These are phyloP conservation scores for Candida yuanshanica DNA, from an alignment of 805 yeast species.

Conservation along the genomic window DNA sequence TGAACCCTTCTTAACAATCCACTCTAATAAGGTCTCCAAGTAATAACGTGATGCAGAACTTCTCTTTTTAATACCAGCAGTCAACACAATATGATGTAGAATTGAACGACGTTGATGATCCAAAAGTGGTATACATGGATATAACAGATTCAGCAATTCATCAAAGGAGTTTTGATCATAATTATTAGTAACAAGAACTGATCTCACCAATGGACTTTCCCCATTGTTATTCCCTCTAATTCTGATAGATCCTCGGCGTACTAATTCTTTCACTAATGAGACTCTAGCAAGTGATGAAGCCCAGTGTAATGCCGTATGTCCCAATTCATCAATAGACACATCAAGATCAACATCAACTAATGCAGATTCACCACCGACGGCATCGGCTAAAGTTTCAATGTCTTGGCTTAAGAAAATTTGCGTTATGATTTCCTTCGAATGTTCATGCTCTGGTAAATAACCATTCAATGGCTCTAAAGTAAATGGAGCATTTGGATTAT, in stretches of 20 bases:
- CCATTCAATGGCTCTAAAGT: conserved; percentile 41
- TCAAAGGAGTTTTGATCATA: conserved; percentile 74
- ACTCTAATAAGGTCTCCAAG: conserved; percentile 64
- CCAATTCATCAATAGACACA: conserved; percentile 87
- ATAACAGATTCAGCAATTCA: conserved; percentile 61
- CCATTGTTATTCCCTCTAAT: conserved; percentile 77
- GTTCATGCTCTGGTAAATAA: conserved; percentile 28
- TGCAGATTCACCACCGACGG: conserved; percentile 23
- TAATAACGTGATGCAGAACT: conserved; percentile 70
- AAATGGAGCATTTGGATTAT: conserved; percentile 42
- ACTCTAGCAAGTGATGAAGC: conserved; percentile 86
- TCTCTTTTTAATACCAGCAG: conserved; percentile 73
- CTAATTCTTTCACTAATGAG: conserved; percentile 60
- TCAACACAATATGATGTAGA: conserved; percentile 78
- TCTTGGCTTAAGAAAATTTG: conserved; percentile 44
- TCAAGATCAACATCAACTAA: conserved; percentile 50
- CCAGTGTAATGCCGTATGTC: conserved; percentile 94
- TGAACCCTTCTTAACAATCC: conserved; percentile 60
- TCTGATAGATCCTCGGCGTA: conserved; percentile 62
- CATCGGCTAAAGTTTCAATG: conserved; percentile 24
- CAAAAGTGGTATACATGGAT: conserved; percentile 62
- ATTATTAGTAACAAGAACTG: conserved; percentile 78
- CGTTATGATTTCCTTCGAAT: conserved; percentile 40
- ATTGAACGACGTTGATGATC: conserved; percentile 76
- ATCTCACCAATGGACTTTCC: conserved; percentile 80